Conservation (phyloP, 1,284 basidiomycete species). For the Inonotus obliquus region DNA sequence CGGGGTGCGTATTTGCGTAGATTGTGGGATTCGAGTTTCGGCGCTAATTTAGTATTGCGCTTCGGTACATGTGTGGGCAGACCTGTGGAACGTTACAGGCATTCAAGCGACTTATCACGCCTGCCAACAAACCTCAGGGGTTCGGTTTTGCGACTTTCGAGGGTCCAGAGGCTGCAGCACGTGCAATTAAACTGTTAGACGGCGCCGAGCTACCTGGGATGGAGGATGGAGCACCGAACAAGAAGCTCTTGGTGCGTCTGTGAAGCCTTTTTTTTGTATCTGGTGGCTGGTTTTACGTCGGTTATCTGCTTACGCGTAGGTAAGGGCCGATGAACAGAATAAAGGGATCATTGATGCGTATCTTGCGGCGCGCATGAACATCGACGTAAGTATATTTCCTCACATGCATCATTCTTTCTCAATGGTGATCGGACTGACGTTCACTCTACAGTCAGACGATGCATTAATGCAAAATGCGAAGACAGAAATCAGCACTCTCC, state of each 20-base stretch:
- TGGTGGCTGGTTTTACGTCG: conserved; percentile 28
- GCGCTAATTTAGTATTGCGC: background rate
- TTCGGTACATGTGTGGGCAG: conserved; percentile 36
- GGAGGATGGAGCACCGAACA: conserved; percentile 79
- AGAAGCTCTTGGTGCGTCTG: conserved; percentile 76
- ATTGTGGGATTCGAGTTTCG: background rate
- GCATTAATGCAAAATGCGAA: conserved; percentile 48
- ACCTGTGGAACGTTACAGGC: conserved; percentile 85
- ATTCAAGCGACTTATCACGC: conserved; percentile 87
- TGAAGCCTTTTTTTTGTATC: conserved; percentile 20
- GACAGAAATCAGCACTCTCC: conserved; percentile 48
- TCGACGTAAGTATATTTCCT: conserved; percentile 55
- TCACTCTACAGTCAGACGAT: conserved; percentile 52
- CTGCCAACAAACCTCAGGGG: conserved; percentile 87
- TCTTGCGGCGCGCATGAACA: conserved; percentile 70
- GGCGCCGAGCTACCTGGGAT: conserved; percentile 82
- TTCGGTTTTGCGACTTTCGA: conserved; percentile 95
- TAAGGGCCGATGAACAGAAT: conserved; percentile 94
- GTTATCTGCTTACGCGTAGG: conserved; percentile 42
- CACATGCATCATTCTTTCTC: conserved; percentile 6
- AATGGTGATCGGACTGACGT: conserved; percentile 7
- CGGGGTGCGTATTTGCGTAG: conserved; percentile 44
- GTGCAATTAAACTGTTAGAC: conserved; percentile 79
- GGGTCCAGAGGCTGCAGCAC: conserved; percentile 82
- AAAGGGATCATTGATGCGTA: conserved; percentile 83